phyloP scores from a whole-genome alignment of 768 basidiomycete genomes.

The Zangia roseola region DNA sequence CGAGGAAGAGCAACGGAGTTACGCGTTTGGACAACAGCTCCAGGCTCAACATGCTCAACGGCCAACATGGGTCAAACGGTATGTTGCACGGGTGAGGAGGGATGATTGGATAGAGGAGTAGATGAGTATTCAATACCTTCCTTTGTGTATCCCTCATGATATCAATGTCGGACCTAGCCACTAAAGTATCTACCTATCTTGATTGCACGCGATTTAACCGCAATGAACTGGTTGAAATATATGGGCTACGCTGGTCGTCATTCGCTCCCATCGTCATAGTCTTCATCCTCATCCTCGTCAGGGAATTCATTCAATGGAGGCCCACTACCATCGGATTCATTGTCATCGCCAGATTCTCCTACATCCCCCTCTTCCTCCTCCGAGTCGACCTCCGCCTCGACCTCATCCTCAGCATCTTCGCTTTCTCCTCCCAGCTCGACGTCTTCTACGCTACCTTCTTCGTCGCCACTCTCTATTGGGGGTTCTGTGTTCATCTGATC shows the following conservation, averaged over 20 bases:
- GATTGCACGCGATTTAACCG: not conserved
- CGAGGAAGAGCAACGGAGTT: conserved; percentile 30
- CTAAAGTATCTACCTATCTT: not conserved
- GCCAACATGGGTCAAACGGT: conserved; percentile 61
- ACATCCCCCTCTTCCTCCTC: conserved; percentile 46
- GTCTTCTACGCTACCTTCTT: conserved; percentile 76
- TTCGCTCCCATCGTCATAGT: conserved; percentile 55
- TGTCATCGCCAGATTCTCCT: conserved; percentile 41
- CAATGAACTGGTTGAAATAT: not conserved
- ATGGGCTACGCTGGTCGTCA: conserved; percentile 6
- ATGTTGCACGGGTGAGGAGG: conserved; percentile 60
- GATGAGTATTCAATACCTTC: conserved; percentile 5
- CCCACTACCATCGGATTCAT: conserved; percentile 41
- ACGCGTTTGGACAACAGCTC: conserved; percentile 40
- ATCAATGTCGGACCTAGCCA: not conserved
- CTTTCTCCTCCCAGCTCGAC: conserved; percentile 70
- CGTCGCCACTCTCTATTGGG: conserved; percentile 60
- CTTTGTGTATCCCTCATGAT: not conserved
- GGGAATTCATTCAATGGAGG: conserved; percentile 49
- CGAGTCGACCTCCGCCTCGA: too few relatives aligned
- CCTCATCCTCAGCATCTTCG: conserved; percentile 45
- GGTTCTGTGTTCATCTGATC: conserved; percentile 59
- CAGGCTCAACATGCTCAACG: conserved; percentile 49
- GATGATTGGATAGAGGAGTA: conserved; percentile 72
- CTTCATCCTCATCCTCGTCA: conserved; percentile 58